Evolutionary conservation across 805 yeast genomes (phyloP), one percentile per base, ranked within the genome.

Genomic region (Candida easanensis): DNA sequence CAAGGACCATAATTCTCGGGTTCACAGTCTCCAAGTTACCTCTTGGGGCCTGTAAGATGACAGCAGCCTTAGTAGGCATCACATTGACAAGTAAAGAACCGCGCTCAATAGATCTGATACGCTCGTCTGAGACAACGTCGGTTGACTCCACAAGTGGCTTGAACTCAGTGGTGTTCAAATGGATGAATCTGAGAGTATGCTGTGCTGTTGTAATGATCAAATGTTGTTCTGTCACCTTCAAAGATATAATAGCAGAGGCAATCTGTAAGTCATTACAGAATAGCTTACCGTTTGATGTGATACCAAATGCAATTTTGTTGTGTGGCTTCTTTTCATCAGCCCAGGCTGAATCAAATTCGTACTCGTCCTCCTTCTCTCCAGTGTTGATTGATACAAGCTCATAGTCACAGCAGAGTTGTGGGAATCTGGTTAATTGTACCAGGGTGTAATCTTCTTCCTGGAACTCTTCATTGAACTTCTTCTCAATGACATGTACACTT

Each of bases 11-110:
- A 36, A 93, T 85, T 62, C 99, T 76, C 13, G 99, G 99, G 57
- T 80, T 82, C 16, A 93, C 85, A 0, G 98, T 89, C 63, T 93
- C 99, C 52, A 93, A 68, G 57, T 93, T 93, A 48, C 99, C 99
- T 61, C 99, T 77, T 46, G 95, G 95, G 4, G 97, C 97, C 63
- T 93, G 97, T 41, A 93, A 70, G 4, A 88, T 80, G 16, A 95
- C 89, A 1, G 90, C 76, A 44, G 89, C 81, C 42, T 79, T 84
- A 0, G 91, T 79, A 1, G 97, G 97, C 56, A 89, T 83, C 2
- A 79, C 79, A 31, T 89, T 71, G 0, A 91, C 88, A 37, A 93
- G 64, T n/a, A 85, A 54, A 0, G 97, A 88, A 1, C 99, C 98
- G 51, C 97, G 75, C 65, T 93, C 99, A 41, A 93, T 82, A 45